These are phyloP conservation scores for Coemansia sp. DNA, from an alignment of 192 early-diverging fungal species.

Conservation along the genomic window DNA sequence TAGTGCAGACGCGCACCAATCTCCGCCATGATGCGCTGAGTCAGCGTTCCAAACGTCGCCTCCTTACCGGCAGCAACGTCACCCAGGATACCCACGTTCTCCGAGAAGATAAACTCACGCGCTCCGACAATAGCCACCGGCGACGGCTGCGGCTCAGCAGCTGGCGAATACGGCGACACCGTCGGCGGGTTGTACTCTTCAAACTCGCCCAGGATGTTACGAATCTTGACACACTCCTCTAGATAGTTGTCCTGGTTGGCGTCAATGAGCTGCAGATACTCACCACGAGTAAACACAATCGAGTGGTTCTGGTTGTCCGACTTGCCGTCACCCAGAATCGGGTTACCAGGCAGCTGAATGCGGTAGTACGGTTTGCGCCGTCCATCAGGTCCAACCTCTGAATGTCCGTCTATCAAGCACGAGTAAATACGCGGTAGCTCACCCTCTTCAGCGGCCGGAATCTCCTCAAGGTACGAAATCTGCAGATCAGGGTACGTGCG, in stretches of 20 bases:
- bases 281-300: conserved; percentile 81
- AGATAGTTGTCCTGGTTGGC: conserved; percentile 93
- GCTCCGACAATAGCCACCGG: conserved; percentile 87
- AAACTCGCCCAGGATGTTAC: conserved; percentile 84
- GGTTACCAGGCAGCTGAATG: conserved; percentile 77
- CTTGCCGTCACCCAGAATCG: conserved; percentile 90
- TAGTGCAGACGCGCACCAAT: conserved; percentile 83
- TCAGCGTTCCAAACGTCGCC: conserved; percentile 81
- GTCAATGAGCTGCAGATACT: conserved; percentile 83
- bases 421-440: conserved; percentile 59
- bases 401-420: conserved; percentile 77
- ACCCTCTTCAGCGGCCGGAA: conserved; percentile 61
- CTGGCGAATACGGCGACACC: conserved; percentile 69
- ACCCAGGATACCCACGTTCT: conserved; percentile 79
- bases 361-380: conserved; percentile 75
- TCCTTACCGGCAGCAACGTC: conserved; percentile 91
- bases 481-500: conserved; percentile 74
- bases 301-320: conserved; percentile 89
- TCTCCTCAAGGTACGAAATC: conserved; percentile 78
- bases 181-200: conserved; percentile 68
- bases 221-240: conserved; percentile 87
- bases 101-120: conserved; percentile 83
- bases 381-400: conserved; percentile 66
- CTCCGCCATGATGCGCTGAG: conserved; percentile 83
- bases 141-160: conserved; percentile 57